Base-by-base conservation (phyloP, 805 yeast genomes). In the Nakazawaea anatomiae region DNA sequence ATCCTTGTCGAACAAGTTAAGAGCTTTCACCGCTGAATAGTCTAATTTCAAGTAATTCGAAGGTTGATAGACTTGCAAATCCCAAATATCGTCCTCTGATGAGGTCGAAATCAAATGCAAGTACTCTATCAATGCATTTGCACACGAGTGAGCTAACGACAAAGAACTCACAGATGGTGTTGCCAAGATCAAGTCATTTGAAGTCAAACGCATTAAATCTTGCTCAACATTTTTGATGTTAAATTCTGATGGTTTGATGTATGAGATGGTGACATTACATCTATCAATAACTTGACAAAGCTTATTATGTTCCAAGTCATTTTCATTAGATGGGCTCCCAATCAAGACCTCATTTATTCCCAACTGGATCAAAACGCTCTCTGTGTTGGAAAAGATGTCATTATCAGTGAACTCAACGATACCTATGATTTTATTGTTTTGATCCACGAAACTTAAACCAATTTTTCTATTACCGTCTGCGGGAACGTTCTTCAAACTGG, bases 41-140 rank as follows among this genome's bases (percentile, higher is more conserved):
- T 94, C 99, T 46, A 94, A 75, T 60, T 88, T 87, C 96, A 94
- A 89, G 65, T 75, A 91, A 56, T 86, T 83, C n/a, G 80, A 72
- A 46, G 92, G 73, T 52, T 84, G 83, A 65, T 91, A 92, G 56
- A 78, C 77, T 31, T 77, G 77, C 29, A 94, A 68, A 25, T 76
- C 68, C 57, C 75, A 82, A 12, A 74, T 66, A 14, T 86, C 87
- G 39, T 75, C 70, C 52, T 79, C 76, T 7, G 78, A 63, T 49
- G 79, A 77, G 51, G 82, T 82, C 7, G 75, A 67, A 60, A 89
- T 68, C 34, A 91, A 67, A 35, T 80, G 82, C 52, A 94, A 71
- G 63, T 91, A 89, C 14, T 70, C 70, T 11, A 92, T 63, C 30
- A 90, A 71, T 0, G 96, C 91, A 52, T 82, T 78, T 36, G 85